phyloP scores from a whole-genome alignment of 73 alveolate genomes.

The Symbiodinium pilosum region DNA sequence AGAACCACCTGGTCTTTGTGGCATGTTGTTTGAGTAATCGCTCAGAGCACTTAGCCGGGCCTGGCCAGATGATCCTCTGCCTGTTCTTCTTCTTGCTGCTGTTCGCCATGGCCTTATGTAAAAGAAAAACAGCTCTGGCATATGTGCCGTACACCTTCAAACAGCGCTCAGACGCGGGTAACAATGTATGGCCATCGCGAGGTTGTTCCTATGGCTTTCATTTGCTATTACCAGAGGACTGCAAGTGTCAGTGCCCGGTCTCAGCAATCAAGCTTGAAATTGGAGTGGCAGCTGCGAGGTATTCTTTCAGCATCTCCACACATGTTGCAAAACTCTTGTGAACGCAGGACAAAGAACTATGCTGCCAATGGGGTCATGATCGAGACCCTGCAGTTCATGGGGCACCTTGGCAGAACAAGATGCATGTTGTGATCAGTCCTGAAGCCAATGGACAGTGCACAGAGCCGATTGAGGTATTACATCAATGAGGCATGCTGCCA shows the following conservation, averaged over 20 bases:
- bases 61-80: conserved; percentile 95
- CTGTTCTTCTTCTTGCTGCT: conserved; percentile 97
- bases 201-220: conserved; percentile 91
- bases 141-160: neutral
- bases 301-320: neutral
- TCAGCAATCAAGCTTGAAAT: too few relatives aligned
- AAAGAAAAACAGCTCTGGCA: neutral
- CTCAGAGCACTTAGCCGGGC: too few relatives aligned
- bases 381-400: conserved; percentile 92
- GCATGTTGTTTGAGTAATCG: neutral
- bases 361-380: conserved; percentile 85
- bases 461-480: conserved; percentile 34
- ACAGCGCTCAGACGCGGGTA: neutral
- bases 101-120: conserved; percentile 87
- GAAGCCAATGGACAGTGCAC: neutral
- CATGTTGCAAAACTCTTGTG: neutral
- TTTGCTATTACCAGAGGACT: conserved; percentile 88
- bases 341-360: conserved; percentile 65
- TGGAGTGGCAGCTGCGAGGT: too few relatives aligned
- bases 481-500: conserved; percentile 61
- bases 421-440: neutral
- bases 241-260: too few relatives aligned
- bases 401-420: conserved; percentile 6
- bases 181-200: neutral
- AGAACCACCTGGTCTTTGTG: conserved; percentile 95